A percentile compares a stretch with the other conserved stretches of the same genome.
Conservation (phyloP, 768 basidiomycete species). For the Suillus fuscotomentosus region DNA sequence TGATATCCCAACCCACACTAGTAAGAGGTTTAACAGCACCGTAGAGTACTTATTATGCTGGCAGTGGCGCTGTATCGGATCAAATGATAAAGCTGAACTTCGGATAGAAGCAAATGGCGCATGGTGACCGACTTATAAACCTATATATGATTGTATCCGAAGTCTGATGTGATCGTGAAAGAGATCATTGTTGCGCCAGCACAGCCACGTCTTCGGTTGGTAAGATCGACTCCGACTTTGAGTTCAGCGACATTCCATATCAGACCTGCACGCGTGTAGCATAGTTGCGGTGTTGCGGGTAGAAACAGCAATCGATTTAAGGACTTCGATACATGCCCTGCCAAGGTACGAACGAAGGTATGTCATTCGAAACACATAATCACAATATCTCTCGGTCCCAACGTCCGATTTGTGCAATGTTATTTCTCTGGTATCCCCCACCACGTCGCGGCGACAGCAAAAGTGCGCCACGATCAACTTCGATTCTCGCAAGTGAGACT, state of each 20-base stretch:
- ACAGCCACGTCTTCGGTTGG: not conserved
- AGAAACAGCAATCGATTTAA: not conserved
- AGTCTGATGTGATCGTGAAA: not conserved
- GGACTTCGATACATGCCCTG: no score
- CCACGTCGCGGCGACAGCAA: not conserved
- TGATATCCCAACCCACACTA: not conserved
- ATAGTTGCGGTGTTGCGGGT: not conserved
- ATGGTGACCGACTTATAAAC: not conserved
- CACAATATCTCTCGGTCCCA: not conserved
- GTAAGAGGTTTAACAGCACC: not conserved
- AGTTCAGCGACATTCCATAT: not conserved
- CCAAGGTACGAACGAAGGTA: not conserved
- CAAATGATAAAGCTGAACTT: not conserved
- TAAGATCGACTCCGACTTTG: not conserved
- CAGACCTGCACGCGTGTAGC: not conserved
- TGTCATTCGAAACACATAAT: not conserved
- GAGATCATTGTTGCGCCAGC: not conserved
- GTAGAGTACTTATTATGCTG: not conserved
- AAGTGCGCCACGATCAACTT: not conserved
- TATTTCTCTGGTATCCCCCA: not conserved
- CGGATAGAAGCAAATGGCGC: not conserved
- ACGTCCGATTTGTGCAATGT: not conserved
- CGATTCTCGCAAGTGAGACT: not conserved
- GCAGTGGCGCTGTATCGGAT: not conserved
- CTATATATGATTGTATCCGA: not conserved